Evolutionary conservation across 2,329 filamentous ascomycete species (phyloP), one percentile per base, ranked within the genome.

Genomic region (Beauveria varroae): DNA sequence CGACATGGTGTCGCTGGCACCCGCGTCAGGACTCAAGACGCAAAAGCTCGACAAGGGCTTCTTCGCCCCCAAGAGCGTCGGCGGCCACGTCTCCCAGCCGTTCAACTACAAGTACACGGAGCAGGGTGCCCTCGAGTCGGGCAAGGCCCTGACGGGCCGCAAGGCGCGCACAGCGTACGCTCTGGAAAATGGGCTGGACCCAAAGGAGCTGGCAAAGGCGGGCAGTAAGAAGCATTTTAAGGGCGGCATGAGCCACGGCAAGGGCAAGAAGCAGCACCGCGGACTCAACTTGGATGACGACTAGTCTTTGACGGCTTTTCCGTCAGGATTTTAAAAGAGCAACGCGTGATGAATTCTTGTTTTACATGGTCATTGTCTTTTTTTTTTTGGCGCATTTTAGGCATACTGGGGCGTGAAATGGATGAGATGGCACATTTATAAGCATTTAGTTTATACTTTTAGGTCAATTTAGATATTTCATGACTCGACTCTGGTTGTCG

Each of bases 201-300:
- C 90, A 0, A 88, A 87, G 63, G 93, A 97, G 62, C 76, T 95
- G 66, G 78, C 81, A 73, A 68, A 82, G 62, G 79, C 79, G 62
- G 79, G 79, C 57, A 83, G 87, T 62, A 99, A 99, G 85, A 98
- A 97, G 79, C 95, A 99, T 76, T 95, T 91, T 75, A 96, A 96
- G 78, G 88, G 84, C n/a, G 85, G 86, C 46, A 82, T 84, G 64
- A 86, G 81, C 74, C 82, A 80, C 50, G 73, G 72, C 63, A 88
- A 84, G 71, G 79, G 79, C 63, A 83, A 81, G 71, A 79, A 77
- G 68, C 72, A 34, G 46, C 57, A 63, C 44, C 62, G 62, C 20
- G 41, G 28, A 68, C 68, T 63, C 18, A 59, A 59, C 24, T 37
- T 59, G 41, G 61, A 63, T 46, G 60, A 62, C 30, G 47, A 62